Evolutionary conservation across 1,284 basidiomycete genomes (phyloP).

Genomic region (Boletellus sp.): DNA sequence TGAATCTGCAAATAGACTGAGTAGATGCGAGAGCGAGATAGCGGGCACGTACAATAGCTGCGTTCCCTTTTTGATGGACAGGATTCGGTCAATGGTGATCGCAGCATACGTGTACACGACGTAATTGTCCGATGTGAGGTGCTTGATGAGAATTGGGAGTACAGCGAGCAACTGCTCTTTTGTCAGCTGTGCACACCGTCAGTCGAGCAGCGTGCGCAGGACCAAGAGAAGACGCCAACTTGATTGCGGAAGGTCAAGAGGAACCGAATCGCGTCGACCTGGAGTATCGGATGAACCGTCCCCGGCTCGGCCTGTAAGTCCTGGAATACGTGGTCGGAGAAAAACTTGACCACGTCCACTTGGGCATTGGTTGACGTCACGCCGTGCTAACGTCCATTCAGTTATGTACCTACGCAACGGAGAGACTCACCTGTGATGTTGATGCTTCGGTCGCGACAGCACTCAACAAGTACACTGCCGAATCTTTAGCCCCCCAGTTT

Average conservation of each 20-base stretch:
- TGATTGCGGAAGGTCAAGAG: conserved; percentile 94
- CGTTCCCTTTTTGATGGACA: conserved; percentile 81
- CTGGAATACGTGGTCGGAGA: conserved; percentile 86
- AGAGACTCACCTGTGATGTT: conserved; percentile 63
- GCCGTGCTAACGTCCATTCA: conserved; percentile 58
- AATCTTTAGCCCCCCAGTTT: conserved; percentile 94
- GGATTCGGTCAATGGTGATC: conserved; percentile 84
- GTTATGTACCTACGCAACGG: background rate
- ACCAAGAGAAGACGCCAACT: conserved; percentile 40
- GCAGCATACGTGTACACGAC: conserved; percentile 89
- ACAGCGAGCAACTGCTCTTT: conserved; percentile 93
- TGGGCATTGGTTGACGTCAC: conserved; percentile 91
- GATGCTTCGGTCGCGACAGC: conserved; percentile 88
- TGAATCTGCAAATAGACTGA: conserved; percentile 56
- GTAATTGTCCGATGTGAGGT: conserved; percentile 79
- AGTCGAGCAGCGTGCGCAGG: background rate
- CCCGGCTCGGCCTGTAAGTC: conserved; percentile 78
- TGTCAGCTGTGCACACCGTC: conserved; percentile 60
- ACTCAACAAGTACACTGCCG: conserved; percentile 91
- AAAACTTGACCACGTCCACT: conserved; percentile 94
- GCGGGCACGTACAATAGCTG: conserved; percentile 56
- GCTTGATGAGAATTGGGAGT: conserved; percentile 83
- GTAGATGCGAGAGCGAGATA: background rate
- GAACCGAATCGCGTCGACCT: conserved; percentile 95
- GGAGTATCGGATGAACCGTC: conserved; percentile 83